phyloP scores from a whole-genome alignment of 805 yeast species.

The Candida schatavii region DNA sequence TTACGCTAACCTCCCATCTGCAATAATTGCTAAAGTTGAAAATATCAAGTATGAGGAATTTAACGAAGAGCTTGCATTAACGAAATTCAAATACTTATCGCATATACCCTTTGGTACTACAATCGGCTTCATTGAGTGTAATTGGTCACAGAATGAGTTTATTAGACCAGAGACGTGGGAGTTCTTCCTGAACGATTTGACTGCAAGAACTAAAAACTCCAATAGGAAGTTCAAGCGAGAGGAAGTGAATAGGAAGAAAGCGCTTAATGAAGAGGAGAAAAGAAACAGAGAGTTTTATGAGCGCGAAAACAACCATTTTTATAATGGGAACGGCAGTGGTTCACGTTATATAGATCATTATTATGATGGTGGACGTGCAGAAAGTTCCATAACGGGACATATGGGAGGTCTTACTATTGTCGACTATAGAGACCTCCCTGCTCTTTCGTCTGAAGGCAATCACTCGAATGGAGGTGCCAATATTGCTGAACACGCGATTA shows the following conservation, averaged over 20 bases:
- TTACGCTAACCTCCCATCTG: conserved; percentile 67
- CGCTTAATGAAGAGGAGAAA: conserved; percentile 57
- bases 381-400: conserved; percentile 10
- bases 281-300: conserved; percentile 58
- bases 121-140: conserved; percentile 78
- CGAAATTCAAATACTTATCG: conserved; percentile 68
- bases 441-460: conserved; percentile 15
- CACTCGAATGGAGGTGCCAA: conserved; percentile 5
- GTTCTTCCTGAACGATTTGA: conserved; percentile 52
- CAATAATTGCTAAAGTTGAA: conserved; percentile 61
- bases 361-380: conserved; percentile 9
- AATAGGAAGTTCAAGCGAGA: conserved; percentile 52
- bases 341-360: conserved; percentile 12
- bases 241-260: conserved; percentile 55
- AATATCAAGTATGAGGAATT: conserved; percentile 65
- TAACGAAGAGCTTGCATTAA: conserved; percentile 54
- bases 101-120: conserved; percentile 86
- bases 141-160: conserved; percentile 56
- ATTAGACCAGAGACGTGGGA: conserved; percentile 35
- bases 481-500: too few species aligned
- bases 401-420: conserved; percentile 35
- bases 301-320: conserved; percentile 43
- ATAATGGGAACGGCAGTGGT: conserved; percentile 25
- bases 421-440: conserved; percentile 38
- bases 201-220: conserved; percentile 52